These are phyloP conservation scores for Cephaloascus albidus DNA, from an alignment of 805 yeast species.

Conservation along the genomic window DNA sequence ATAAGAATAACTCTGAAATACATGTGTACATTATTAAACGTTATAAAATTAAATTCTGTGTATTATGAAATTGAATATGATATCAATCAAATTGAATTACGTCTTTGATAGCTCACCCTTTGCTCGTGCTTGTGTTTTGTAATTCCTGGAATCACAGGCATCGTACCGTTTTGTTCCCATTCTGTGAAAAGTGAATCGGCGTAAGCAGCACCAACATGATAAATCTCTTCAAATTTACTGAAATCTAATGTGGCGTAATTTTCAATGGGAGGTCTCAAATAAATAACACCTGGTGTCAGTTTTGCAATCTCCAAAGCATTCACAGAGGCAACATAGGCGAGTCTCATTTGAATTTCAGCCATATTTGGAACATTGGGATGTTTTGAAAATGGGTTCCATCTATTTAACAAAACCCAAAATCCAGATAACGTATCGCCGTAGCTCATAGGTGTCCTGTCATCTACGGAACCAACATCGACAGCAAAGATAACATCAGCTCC, in stretches of 20 bases:
- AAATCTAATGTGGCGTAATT: constrained; percentile 87
- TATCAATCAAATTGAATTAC: constrained; percentile 51
- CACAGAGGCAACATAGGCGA: constrained; percentile 93
- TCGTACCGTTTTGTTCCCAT: constrained; percentile 38
- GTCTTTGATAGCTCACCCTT: constrained; percentile 29
- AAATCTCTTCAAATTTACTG: constrained; percentile 85
- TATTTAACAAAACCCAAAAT: constrained; percentile 77
- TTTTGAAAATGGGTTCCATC: constrained; percentile 83
- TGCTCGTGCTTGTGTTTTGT: constrained; percentile 12
- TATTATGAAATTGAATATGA: too few relatives aligned
- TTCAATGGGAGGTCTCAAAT: constrained; percentile 91
- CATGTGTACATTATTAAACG: too few relatives aligned
- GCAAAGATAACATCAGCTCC: constrained; percentile 88
- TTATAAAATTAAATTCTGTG: too few relatives aligned
- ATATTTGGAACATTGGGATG: constrained; percentile 87
- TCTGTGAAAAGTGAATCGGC: constrained; percentile 50
- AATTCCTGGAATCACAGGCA: constrained; percentile 57
- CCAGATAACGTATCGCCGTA: constrained; percentile 95
- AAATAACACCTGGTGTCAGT: constrained; percentile 72
- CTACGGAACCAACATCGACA: constrained; percentile 92
- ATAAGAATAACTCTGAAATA: too few relatives aligned
- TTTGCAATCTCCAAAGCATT: constrained; percentile 88
- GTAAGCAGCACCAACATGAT: constrained; percentile 68
- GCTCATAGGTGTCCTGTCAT: constrained; percentile 80
- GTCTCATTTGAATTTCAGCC: constrained; percentile 89